A percentile compares a stretch with the other conserved stretches of the same genome.
Evolutionary conservation across 2,329 filamentous ascomycete genomes (phyloP).

Genomic region (Gaeumannomyces sp.): DNA sequence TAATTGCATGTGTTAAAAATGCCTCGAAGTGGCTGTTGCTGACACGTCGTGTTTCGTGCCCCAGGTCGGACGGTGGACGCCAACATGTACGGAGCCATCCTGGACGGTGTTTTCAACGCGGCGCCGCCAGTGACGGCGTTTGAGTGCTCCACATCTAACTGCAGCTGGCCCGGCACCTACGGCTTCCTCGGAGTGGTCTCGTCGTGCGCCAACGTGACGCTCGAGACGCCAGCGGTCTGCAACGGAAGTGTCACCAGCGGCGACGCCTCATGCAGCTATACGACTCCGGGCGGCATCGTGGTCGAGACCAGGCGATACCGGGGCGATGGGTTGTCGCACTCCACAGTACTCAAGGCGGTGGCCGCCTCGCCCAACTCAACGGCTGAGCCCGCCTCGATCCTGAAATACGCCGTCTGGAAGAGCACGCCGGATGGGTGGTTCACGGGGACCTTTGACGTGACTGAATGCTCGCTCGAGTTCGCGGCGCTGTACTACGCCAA

Average conservation of each 20-base stretch:
- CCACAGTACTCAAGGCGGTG: constrained; percentile 5
- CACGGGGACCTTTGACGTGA: background rate
- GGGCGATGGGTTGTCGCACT: background rate
- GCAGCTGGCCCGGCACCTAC: constrained; percentile 7
- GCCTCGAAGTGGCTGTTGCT: background rate
- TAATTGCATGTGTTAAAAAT: background rate
- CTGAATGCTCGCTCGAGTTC: constrained; percentile 7
- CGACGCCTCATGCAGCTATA: background rate
- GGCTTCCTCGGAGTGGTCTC: constrained; percentile 6
- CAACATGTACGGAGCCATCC: constrained; percentile 5
- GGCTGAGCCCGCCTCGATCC: background rate
- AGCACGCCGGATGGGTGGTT: background rate
- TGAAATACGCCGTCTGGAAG: constrained; percentile 6
- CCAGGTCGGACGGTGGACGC: constrained; percentile 1
- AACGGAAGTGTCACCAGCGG: background rate
- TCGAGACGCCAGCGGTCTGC: background rate
- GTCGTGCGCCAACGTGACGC: constrained; percentile 5
- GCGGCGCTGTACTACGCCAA: constrained; percentile 6
- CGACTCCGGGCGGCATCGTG: background rate
- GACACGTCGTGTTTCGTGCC: background rate
- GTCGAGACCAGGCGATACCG: constrained; percentile 1
- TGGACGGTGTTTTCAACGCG: constrained; percentile 1
- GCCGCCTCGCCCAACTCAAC: background rate
- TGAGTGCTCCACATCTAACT: constrained; percentile 6
- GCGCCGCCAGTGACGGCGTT: background rate